phyloP scores from a whole-genome alignment of 2,329 filamentous ascomycete genomes.

The Fusarium sacchari region DNA sequence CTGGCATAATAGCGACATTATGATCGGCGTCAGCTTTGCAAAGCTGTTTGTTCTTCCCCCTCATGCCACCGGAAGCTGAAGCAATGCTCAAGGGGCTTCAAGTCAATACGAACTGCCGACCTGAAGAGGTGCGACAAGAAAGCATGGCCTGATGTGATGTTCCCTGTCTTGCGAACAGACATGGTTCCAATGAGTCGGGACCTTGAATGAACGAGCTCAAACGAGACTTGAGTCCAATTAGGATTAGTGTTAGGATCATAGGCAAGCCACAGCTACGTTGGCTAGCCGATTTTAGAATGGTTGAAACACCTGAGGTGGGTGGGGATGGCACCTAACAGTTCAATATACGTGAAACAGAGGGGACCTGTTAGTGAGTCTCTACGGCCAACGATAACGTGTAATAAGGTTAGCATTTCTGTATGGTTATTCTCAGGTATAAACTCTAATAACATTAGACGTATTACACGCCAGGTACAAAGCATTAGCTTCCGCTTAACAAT shows the following conservation, averaged over 20 bases:
- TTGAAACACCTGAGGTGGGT: not conserved
- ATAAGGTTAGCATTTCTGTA: not conserved
- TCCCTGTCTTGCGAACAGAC: not conserved
- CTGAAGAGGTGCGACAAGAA: not conserved
- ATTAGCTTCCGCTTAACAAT: not conserved
- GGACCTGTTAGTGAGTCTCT: not conserved
- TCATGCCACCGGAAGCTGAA: not conserved
- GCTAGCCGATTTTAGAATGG: not conserved
- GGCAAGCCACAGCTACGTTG: accelerated
- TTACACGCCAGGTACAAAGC: not conserved
- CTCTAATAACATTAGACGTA: not conserved
- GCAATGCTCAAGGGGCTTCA: not conserved
- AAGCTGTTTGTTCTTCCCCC: not conserved
- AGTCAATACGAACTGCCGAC: not conserved
- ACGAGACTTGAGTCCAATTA: not conserved
- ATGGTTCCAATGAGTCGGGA: not conserved
- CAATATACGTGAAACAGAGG: not conserved
- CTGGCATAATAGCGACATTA: no score
- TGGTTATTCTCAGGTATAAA: not conserved
- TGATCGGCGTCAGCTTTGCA: not conserved
- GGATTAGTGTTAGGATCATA: not conserved
- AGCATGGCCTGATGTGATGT: not conserved
- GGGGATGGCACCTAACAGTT: not conserved
- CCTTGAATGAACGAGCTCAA: not conserved
- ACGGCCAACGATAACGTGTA: no score